Base-by-base conservation (phyloP, 768 basidiomycete genomes). In the Megacollybia marginata region DNA sequence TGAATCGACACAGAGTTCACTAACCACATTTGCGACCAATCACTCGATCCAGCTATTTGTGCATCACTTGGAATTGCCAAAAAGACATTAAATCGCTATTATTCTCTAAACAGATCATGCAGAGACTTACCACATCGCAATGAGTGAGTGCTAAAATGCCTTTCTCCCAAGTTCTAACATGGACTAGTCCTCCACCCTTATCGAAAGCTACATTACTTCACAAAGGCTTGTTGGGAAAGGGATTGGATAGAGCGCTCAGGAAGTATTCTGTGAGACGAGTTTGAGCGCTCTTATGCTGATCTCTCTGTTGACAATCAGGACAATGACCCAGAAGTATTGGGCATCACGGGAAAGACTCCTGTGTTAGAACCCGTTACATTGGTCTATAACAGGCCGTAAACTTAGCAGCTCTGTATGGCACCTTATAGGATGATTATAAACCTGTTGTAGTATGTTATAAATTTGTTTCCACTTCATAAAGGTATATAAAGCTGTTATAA, bases 141-240 rank as follows among this genome's bases (percentile, higher is more conserved):
- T 62, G 57, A 48, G 64, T 64, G 45, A 11, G 57, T 59, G 28
- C 2, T 13, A 20, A 20, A 10, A 18, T 15, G n/a, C n/a, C n/a
- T n/a, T n/a, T 19, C 15, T 6, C 31, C 20, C n/a, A 6, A 10
- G 12, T 15, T 10, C 23, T 18, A 10, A 12, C 42, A 13, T 19
- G 28, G 15, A 33, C 1, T 16, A 67, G 66, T 66, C 11, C 52
- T 67, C 0, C 65, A 67, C 47, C 64, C 66, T 3, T 48, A 47
- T 3, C 55, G 62, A 54, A 67, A 66, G 48, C 53, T 68, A 0
- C 33, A 47, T 9, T 68, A 68, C 50, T 68, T 66, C 57, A 48
- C 55, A 33, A 48, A 44, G 2, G 49, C 52, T 1, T 23, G 51
- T 6, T 66, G 66, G 65, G 51, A 54, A 12, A 32, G 47, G 0